Conservation (phyloP, 495 filamentous ascomycete species). For the Penicillium cosmopolitanum region DNA sequence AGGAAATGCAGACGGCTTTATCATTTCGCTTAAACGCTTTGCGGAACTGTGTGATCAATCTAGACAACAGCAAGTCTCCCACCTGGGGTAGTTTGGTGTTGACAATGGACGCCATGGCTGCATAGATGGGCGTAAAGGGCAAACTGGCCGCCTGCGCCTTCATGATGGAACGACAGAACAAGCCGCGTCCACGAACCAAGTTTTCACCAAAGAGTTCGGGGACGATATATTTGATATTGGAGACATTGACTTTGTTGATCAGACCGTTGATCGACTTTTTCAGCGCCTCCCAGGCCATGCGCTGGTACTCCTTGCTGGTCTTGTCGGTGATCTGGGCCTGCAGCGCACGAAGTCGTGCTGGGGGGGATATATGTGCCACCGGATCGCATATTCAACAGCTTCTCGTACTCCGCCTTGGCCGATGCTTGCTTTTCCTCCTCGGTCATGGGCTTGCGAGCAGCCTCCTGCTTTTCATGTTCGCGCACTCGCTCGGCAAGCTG, state of each 20-base stretch:
- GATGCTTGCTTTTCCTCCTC: conserved; percentile 82
- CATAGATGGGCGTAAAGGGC: conserved; percentile 94
- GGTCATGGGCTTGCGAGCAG: conserved; percentile 62
- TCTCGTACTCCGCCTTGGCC: conserved; percentile 90
- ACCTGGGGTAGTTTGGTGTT: conserved; percentile 97
- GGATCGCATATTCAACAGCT: conserved; percentile 84
- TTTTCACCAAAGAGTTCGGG: conserved; percentile 96
- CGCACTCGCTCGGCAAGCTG: conserved; percentile 64
- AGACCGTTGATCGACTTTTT: conserved; percentile 99
- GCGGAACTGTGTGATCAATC: conserved; percentile 88
- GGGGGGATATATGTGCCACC: conserved; percentile 97
- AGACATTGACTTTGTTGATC: conserved; percentile 97
- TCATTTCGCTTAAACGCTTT: conserved; percentile 97
- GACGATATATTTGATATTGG: conserved; percentile 96
- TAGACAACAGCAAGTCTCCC: conserved; percentile 84
- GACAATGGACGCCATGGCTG: conserved; percentile 91
- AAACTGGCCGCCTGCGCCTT: conserved; percentile 96
- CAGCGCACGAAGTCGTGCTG: conserved; percentile 84
- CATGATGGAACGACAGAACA: conserved; percentile 96
- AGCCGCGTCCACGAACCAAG: conserved; percentile 81
- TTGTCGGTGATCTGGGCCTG: conserved; percentile 98
- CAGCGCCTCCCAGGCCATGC: conserved; percentile 97
- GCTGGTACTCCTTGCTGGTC: conserved; percentile 93
- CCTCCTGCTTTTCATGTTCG: conserved; percentile 55
- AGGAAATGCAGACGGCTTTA: conserved; percentile 89